Percentiles rank a stretch among this genome's conserved stretches.
Conservation (phyloP, 306 rosid genomes). For the Prunus fruticosa region DNA sequence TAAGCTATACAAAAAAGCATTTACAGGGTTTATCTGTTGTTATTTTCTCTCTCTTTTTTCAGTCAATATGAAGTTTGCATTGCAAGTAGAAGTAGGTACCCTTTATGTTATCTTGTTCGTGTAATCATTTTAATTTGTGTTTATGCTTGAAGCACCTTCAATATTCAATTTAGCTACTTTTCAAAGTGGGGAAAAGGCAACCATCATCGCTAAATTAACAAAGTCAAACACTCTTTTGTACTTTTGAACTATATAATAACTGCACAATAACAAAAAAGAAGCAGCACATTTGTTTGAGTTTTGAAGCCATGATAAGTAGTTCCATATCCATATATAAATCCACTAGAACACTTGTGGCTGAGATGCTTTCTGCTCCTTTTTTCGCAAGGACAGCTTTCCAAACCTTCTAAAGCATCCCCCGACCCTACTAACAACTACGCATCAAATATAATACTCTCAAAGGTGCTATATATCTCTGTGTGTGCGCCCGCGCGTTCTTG, state of each 20-base stretch:
- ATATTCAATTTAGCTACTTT: not conserved
- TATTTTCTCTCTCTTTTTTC: too few species aligned
- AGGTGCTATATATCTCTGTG: not conserved
- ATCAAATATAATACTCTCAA: not conserved
- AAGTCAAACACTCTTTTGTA: constrained; percentile 5
- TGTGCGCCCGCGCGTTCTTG: not conserved
- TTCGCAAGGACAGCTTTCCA: not conserved
- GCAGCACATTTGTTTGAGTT: not conserved
- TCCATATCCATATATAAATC: not conserved
- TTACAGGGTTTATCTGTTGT: not conserved
- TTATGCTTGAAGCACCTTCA: constrained; percentile 15
- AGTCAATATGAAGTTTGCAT: not conserved
- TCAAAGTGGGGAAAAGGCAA: constrained; percentile 9
- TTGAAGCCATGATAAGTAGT: not conserved
- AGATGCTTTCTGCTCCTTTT: not conserved
- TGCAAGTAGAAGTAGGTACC: not conserved
- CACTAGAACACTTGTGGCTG: constrained; percentile 4
- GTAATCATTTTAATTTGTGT: not conserved
- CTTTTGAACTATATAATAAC: not conserved
- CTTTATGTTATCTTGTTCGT: not conserved
- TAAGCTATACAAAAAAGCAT: too few species aligned
- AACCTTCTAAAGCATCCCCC: not conserved
- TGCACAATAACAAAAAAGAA: not conserved
- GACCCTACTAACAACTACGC: not conserved
- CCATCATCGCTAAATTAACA: not conserved